A percentile compares a stretch with the other conserved stretches of the same genome.
phyloP scores from a whole-genome alignment of 2,329 filamentous ascomycete species.

The Alternaria gaisen region DNA sequence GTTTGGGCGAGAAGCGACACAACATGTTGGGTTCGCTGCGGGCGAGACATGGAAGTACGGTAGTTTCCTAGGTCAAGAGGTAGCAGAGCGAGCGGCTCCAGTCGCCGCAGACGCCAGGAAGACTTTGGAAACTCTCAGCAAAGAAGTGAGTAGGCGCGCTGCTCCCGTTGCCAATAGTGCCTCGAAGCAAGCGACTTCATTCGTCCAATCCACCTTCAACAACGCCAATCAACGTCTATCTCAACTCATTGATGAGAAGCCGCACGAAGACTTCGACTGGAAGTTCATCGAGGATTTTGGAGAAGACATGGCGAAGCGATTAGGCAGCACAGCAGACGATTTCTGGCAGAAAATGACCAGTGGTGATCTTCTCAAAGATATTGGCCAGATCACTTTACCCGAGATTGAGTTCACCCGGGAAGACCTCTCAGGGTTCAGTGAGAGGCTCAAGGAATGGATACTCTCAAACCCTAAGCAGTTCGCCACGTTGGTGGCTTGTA shows the following conservation, averaged over 20 bases:
- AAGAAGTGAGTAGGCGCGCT: neutral
- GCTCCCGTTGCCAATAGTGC: neutral
- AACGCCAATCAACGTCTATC: neutral
- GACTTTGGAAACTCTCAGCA: neutral
- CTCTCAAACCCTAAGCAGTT: rapidly evolving
- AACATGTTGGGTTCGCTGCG: too few species aligned
- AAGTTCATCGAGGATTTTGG: neutral
- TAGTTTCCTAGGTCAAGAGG: too few species aligned
- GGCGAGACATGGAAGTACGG: too few species aligned
- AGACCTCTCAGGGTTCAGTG: too few species aligned
- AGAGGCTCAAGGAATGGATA: too few species aligned
- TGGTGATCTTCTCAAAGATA: neutral
- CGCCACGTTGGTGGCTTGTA: too few species aligned
- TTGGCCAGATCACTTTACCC: too few species aligned
- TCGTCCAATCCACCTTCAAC: neutral
- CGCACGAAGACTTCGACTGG: neutral
- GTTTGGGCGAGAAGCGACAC: too few species aligned
- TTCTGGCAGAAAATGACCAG: neutral
- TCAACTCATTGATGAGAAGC: neutral
- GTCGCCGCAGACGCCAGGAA: neutral
- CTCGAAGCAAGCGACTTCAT: neutral
- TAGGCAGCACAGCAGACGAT: neutral
- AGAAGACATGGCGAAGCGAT: neutral
- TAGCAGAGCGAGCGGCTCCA: too few species aligned
- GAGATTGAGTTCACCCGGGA: too few species aligned